phyloP scores from a whole-genome alignment of 805 yeast species.

The Candida verbasci region DNA sequence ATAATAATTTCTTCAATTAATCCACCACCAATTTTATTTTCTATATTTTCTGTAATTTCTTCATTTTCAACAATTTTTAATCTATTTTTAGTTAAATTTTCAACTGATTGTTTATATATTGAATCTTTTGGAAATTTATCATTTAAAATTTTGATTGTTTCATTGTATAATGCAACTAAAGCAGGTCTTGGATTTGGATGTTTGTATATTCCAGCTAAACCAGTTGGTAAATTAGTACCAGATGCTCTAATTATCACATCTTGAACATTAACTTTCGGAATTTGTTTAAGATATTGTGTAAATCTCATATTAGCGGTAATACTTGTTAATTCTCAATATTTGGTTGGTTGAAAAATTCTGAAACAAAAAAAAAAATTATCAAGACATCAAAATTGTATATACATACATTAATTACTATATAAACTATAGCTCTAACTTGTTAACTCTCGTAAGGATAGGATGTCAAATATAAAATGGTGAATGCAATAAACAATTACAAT shows the following conservation, averaged over 20 bases:
- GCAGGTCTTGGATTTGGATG: constrained; percentile 87
- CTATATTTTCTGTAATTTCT: too few relatives aligned
- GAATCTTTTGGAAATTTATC: constrained; percentile 65
- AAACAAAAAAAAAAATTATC: constrained; percentile 1
- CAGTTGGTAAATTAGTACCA: constrained; percentile 69
- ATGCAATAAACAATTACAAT: background rate
- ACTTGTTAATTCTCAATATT: constrained; percentile 11
- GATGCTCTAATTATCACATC: constrained; percentile 52
- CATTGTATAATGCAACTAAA: constrained; percentile 61
- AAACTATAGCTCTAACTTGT: too few relatives aligned
- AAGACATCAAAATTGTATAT: too few relatives aligned
- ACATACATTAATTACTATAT: too few relatives aligned
- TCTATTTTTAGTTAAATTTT: constrained; percentile 66
- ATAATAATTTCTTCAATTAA: constrained; percentile 76
- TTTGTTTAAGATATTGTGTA: constrained; percentile 36
- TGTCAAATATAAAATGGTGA: background rate
- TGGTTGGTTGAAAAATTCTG: constrained; percentile 14
- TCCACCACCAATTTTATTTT: constrained; percentile 73
- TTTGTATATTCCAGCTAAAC: constrained; percentile 70
- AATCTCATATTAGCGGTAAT: constrained; percentile 27
- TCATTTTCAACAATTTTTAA: constrained; percentile 59
- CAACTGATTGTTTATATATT: constrained; percentile 73
- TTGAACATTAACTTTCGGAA: background rate
- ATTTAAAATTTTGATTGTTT: constrained; percentile 57
- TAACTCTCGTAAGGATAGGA: too few relatives aligned